These are phyloP conservation scores for Candida neerlandica DNA, from an alignment of 1,139 yeast species.

Conservation along the genomic window DNA sequence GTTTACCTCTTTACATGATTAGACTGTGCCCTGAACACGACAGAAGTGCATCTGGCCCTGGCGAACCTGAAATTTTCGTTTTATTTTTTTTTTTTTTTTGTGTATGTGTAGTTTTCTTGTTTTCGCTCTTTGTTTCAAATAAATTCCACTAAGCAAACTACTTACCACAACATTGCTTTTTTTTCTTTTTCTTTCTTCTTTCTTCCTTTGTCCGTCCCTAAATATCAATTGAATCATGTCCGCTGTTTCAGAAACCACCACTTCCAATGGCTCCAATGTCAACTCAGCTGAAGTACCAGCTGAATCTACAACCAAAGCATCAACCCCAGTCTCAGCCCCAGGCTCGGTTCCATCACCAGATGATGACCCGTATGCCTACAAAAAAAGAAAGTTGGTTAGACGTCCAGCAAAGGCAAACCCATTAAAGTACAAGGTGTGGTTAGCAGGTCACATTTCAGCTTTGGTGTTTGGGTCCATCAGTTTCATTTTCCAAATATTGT, in stretches of 20 bases:
- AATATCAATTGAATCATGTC: constrained; percentile 2
- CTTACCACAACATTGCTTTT: not conserved
- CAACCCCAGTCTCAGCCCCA: not conserved
- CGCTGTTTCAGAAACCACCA: constrained; percentile 4
- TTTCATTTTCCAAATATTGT: constrained; percentile 47
- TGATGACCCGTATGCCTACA: constrained; percentile 21
- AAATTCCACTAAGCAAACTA: not conserved
- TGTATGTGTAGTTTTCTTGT: not conserved
- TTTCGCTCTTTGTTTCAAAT: not conserved
- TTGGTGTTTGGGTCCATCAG: constrained; percentile 54
- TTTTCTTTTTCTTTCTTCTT: not conserved
- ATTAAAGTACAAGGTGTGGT: constrained; percentile 56
- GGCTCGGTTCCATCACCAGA: not conserved
- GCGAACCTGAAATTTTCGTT: constrained; percentile 1
- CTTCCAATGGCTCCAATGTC: not conserved
- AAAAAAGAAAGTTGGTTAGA: constrained; percentile 41
- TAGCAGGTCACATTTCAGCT: constrained; percentile 58
- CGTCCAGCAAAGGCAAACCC: constrained; percentile 42
- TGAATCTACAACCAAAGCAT: constrained; percentile 2
- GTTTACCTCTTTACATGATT: too few species aligned
- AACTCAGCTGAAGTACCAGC: not conserved
- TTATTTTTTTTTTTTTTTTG: not conserved
- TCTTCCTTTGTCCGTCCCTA: not conserved
- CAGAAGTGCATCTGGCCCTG: too few species aligned
- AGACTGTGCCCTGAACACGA: too few species aligned